Base-by-base conservation (phyloP, 495 filamentous ascomycete species). In the Neurospora cerealis region DNA sequence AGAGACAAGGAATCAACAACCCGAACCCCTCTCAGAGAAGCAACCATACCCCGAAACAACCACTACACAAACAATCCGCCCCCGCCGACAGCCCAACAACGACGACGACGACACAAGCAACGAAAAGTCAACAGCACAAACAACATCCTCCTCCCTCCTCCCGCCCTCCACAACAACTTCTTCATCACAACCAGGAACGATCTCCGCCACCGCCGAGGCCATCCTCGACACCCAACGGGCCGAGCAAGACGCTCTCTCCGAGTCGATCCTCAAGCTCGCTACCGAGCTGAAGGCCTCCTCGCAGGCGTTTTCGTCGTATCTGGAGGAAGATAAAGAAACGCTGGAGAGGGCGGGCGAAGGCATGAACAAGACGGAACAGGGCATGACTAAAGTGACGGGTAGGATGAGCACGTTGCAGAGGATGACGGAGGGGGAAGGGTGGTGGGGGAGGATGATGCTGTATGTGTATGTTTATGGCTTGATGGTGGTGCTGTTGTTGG, bases 161-260 rank as follows among this genome's bases (percentile, higher is more conserved):
- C 78, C 79, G 75, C 78, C 74, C 60, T 15, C 71, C 21, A 69
- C 36, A 46, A 73, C 73, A 54, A 54, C 44, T 15, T 60, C 37
- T 37, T 71, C 28, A 71, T 76, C 0, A 77, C 76, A 73, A 74
- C 74, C 62, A 73, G 54, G 54, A 4, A 62, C 76, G 42, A 78
- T 76, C 54, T 62, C 80, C 69, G 77, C 77, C 32, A 79, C 84
- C 36, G 79, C 82, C 6, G 94, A 97, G 81, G 85, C 88, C 1
- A 87, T 93, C 34, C 89, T 98, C 7, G 88, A 90, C 75, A 84
- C 89, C 74, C 87, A 96, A 74, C 91, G 93, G 71, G 81, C 82
- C 42, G 93, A 97, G 81, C 95, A 97, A 81, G 93, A 97, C 79
- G 83, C 87, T n/a, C 87, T 99, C 0, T 96, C 96, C 2, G 84